A percentile compares a stretch with the other conserved stretches of the same genome.
phyloP scores from a whole-genome alignment of 768 basidiomycete species.

The Polyporus arcularius region DNA sequence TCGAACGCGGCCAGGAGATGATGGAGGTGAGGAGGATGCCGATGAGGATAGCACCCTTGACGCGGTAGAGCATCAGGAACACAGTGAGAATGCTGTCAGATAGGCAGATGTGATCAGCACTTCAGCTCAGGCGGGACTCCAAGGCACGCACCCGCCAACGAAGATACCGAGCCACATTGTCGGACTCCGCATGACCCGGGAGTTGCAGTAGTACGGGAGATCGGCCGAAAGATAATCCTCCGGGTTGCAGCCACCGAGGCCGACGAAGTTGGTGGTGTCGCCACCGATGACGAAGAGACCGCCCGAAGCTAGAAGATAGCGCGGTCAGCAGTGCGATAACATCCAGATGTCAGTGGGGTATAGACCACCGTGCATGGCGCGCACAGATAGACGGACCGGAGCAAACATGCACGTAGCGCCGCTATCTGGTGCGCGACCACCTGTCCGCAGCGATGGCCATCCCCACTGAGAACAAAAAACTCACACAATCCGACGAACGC shows the following conservation, averaged over 20 bases:
- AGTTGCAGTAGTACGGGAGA: constrained; percentile 61
- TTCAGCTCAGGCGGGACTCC: neutral
- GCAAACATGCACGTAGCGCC: too few species aligned
- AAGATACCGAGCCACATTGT: constrained; percentile 91
- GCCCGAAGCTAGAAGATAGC: constrained; percentile 47
- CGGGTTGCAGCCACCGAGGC: constrained; percentile 72
- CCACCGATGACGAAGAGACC: constrained; percentile 81
- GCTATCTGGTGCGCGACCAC: too few species aligned
- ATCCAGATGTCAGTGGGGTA: too few species aligned
- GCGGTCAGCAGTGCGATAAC: neutral
- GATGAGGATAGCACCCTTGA: constrained; percentile 80
- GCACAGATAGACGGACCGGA: too few species aligned
- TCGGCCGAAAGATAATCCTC: constrained; percentile 48
- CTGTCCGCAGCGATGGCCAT: too few species aligned
- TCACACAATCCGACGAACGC: constrained; percentile 50
- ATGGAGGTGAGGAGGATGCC: constrained; percentile 85
- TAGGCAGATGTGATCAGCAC: neutral
- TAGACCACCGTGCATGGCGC: constrained; percentile 8
- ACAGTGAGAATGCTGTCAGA: constrained; percentile 65
- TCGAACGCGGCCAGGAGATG: constrained; percentile 87
- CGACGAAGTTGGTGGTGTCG: constrained; percentile 66
- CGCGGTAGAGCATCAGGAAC: constrained; percentile 80
- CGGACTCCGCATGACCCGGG: constrained; percentile 67
- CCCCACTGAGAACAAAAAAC: neutral
- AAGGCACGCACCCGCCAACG: constrained; percentile 63